These are phyloP conservation scores for Talaromyces islandicus DNA, from an alignment of 2,329 filamentous ascomycete genomes.

Conservation along the genomic window DNA sequence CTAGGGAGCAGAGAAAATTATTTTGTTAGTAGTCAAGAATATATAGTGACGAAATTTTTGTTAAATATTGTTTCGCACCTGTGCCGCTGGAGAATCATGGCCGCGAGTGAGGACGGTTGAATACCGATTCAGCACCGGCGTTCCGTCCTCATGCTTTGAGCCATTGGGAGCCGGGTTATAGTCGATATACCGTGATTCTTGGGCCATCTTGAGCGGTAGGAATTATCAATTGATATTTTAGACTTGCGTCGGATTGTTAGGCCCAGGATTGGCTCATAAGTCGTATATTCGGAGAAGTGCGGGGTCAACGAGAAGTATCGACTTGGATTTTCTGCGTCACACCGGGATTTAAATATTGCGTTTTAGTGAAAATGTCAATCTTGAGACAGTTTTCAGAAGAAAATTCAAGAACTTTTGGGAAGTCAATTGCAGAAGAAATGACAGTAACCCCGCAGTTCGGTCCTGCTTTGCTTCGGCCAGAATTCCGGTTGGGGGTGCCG, in stretches of 20 bases:
- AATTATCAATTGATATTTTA: too few species aligned
- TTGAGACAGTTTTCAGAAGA: background rate
- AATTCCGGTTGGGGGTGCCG: conserved; percentile 5
- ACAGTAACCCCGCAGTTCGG: background rate
- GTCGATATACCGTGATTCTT: conserved; percentile 49
- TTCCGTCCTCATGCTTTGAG: conserved; percentile 49
- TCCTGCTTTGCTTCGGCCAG: conserved; percentile 2
- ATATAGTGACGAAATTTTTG: background rate
- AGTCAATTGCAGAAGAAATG: background rate
- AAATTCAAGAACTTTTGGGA: too few species aligned
- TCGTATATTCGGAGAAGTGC: background rate
- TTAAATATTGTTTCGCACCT: conserved; percentile 48
- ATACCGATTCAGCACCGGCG: conserved; percentile 73
- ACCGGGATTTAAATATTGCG: background rate
- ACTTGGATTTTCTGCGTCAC: background rate
- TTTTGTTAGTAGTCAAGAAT: background rate
- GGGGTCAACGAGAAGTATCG: background rate
- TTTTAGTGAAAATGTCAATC: background rate
- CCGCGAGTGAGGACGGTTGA: conserved; percentile 74
- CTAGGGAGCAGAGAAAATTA: conserved; percentile 39
- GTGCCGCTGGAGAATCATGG: conserved; percentile 87
- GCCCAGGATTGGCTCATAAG: background rate
- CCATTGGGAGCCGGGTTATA: conserved; percentile 52
- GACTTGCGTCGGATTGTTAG: background rate
- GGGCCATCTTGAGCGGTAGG: conserved; percentile 20